phyloP scores from a whole-genome alignment of 2,329 filamentous ascomycete genomes.

The Penicillium sp. region DNA sequence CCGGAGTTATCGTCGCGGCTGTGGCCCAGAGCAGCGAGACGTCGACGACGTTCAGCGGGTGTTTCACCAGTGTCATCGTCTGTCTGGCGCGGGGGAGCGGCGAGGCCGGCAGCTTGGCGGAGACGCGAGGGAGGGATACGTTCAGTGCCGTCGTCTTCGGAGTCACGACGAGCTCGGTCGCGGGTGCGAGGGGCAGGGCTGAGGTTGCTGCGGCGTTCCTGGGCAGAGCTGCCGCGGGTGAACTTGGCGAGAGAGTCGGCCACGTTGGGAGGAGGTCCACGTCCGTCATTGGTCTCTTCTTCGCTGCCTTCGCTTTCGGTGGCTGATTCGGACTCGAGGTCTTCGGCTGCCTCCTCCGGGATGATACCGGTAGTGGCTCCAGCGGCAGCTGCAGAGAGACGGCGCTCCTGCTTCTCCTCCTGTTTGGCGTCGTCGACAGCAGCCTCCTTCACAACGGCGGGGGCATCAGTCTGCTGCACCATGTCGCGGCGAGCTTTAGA shows the following conservation, averaged over 20 bases:
- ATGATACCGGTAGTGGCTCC: conserved; percentile 13
- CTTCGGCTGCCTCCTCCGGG: conserved; percentile 14
- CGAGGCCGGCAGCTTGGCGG: conserved; percentile 32
- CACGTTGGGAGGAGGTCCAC: conserved; percentile 35
- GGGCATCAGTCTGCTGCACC: conserved; percentile 43
- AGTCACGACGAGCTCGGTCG: conserved; percentile 33
- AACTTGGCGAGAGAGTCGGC: conserved; percentile 39
- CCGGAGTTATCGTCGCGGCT: conserved; percentile 28
- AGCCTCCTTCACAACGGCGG: conserved; percentile 39
- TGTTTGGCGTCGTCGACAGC: conserved; percentile 32
- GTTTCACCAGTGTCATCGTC: conserved; percentile 45
- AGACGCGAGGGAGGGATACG: conserved; percentile 41
- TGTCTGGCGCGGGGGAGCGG: conserved; percentile 22
- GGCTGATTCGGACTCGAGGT: conserved; percentile 23
- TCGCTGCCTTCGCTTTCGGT: conserved; percentile 26
- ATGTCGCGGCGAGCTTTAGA: conserved; percentile 55
- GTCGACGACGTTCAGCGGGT: conserved; percentile 47
- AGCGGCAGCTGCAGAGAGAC: conserved; percentile 20
- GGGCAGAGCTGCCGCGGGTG: conserved; percentile 36
- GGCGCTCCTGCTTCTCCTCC: conserved; percentile 27
- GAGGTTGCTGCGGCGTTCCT: conserved; percentile 39
- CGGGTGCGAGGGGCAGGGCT: conserved; percentile 25
- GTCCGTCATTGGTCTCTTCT: conserved; percentile 20
- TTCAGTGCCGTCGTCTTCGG: conserved; percentile 45
- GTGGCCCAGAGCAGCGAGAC: conserved; percentile 45